Base-by-base conservation (phyloP, 2,329 filamentous ascomycete species). In the Arthrobotrys iridis region DNA sequence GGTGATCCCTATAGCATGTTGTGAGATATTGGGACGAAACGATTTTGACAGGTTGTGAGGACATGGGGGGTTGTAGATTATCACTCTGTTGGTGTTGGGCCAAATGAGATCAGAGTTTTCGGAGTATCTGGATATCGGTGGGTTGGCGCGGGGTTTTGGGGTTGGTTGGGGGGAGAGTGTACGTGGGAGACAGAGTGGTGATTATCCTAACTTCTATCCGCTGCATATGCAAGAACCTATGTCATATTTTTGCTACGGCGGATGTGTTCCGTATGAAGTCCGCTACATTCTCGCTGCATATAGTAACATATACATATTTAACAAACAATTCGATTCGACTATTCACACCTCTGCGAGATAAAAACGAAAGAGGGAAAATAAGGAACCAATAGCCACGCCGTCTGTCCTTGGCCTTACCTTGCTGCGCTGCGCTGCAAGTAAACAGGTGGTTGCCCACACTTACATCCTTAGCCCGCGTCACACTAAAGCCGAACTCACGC, bases 401-500 rank as follows among this genome's bases (percentile, higher is more conserved):
- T 30, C 37, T 22, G 46, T 24, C 20, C 22, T 40, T 24, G 20
- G 13, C 28, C 18, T 15, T 33, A 20, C 15, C 15, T 22, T 57
- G 62, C 46, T 20, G 24, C 52, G 60, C 50, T 62, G 60, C 45
- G 57, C 62, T 75, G 70, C 70, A 50, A 67, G 71, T 75, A 43
- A 66, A 68, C 62, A 30, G 37, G 71, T 75, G 71, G 57, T 74
- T 62, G 48, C 48, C 48, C 48, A 55, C 50, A 18, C 50, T 18
- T 15, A 37, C 50, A 55, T 55, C 30, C 50, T 50, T 57, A 48
- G 57, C 68, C 60, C 57, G 52, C 52, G 40, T 52, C 63, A 59
- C 71, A 75, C 71, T 75, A 75, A 64, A 68, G 71, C 57, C 63
- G 62, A 75, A 58, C 62, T 64, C 55, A 74, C 62, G 41, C 59